phyloP scores from a whole-genome alignment of 73 alveolate species.

The Tetrahymena borealis region DNA sequence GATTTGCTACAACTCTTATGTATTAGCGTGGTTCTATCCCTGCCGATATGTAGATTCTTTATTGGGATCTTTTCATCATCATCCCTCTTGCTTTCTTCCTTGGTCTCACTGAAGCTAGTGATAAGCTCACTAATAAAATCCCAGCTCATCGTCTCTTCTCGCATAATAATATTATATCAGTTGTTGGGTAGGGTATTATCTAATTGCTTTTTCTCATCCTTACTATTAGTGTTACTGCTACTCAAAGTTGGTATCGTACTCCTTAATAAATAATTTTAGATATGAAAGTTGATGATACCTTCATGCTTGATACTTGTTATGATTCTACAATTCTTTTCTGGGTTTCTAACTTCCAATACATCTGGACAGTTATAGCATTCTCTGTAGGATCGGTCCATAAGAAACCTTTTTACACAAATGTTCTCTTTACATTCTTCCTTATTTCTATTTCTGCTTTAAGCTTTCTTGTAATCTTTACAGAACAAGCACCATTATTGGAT shows the following conservation, averaged over 20 bases:
- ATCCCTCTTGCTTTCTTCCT: constrained; percentile 79
- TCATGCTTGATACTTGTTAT: neutral
- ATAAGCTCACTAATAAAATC: constrained; percentile 23
- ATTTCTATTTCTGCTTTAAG: neutral
- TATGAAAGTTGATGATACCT: neutral
- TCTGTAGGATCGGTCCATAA: neutral
- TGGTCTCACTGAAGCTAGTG: constrained; percentile 75
- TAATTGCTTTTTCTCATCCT: neutral
- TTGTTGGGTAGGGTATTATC: neutral
- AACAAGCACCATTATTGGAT: neutral
- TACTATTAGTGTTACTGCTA: neutral
- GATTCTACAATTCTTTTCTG: neutral
- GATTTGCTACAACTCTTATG: constrained; percentile 56
- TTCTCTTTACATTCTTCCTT: neutral
- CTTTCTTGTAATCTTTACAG: neutral
- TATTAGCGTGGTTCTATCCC: constrained; percentile 63
- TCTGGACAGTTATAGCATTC: neutral
- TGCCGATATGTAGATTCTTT: constrained; percentile 71
- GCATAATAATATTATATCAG: neutral
- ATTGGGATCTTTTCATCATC: constrained; percentile 75
- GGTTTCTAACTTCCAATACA: neutral
- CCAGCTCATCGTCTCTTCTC: neutral
- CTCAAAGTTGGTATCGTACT: neutral
- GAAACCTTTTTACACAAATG: neutral
- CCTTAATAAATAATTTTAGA: neutral